phyloP scores from a whole-genome alignment of 805 yeast genomes.

The Vanderwaltozyma yarrowii region DNA sequence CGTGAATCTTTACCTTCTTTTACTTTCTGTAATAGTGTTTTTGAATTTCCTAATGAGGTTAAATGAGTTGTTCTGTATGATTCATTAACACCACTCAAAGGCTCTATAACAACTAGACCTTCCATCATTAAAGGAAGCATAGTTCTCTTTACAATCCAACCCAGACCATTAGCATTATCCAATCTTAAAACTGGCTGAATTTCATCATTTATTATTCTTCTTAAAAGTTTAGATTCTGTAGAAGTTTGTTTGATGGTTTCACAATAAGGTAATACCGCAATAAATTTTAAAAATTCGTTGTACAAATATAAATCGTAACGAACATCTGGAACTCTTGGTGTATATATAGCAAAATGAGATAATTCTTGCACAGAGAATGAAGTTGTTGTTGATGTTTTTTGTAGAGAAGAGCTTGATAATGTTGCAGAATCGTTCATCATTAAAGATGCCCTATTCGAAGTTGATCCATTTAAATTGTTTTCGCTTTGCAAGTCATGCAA shows the following conservation, averaged over 20 bases:
- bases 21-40: background rate
- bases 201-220: slow-evolving; percentile 61
- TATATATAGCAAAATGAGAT: slow-evolving; percentile 21
- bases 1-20: slow-evolving; percentile 23
- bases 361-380: slow-evolving; percentile 7
- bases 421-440: slow-evolving; percentile 7
- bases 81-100: slow-evolving; percentile 75
- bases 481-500: slow-evolving; percentile 41
- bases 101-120: slow-evolving; percentile 75
- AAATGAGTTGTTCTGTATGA: background rate
- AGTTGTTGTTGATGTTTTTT: slow-evolving; percentile 8
- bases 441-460: slow-evolving; percentile 9
- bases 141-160: slow-evolving; percentile 51
- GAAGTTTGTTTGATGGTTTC: slow-evolving; percentile 32
- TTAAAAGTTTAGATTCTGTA: slow-evolving; percentile 45
- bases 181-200: slow-evolving; percentile 62
- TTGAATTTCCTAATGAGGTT: too few species aligned
- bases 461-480: slow-evolving; percentile 3
- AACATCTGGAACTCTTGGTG: slow-evolving; percentile 34
- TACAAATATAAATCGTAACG: slow-evolving; percentile 34
- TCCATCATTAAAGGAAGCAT: slow-evolving; percentile 63
- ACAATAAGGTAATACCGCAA: slow-evolving; percentile 27
- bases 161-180: slow-evolving; percentile 52
- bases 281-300: slow-evolving; percentile 31
- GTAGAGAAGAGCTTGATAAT: slow-evolving; percentile 15